Evolutionary conservation across 1,139 yeast genomes (phyloP).

Genomic region (Magnusiomyces magnusii): DNA sequence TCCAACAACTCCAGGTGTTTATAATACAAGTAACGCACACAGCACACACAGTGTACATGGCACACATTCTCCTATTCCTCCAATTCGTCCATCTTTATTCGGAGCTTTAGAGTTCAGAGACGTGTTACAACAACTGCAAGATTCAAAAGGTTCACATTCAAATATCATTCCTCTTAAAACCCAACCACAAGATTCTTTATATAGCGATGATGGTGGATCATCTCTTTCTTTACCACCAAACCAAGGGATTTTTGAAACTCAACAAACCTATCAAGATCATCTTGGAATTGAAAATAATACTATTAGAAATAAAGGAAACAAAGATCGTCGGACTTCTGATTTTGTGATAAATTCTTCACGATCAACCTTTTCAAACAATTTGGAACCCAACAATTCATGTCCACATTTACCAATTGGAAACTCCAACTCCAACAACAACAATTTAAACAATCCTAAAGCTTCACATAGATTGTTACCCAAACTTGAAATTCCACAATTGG

Average conservation of each 20-base stretch:
- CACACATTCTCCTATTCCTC: no score
- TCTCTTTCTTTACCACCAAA: not conserved
- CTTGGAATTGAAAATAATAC: no score
- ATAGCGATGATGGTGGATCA: not conserved
- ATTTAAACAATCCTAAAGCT: no score
- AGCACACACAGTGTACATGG: conserved; percentile 14
- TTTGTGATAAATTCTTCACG: not conserved
- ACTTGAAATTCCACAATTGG: conserved; percentile 15
- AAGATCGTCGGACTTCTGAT: not conserved
- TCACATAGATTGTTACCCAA: not conserved
- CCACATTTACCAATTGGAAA: not conserved
- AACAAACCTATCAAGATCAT: no score
- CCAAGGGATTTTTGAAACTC: no score
- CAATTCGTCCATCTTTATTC: conserved; percentile 40
- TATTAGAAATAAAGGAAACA: no score
- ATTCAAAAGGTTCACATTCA: conserved; percentile 14
- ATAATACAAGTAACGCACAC: no score
- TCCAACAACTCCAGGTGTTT: no score
- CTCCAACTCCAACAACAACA: no score
- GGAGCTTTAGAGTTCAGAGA: conserved; percentile 39
- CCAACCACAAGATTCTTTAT: not conserved
- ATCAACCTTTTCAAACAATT: not conserved
- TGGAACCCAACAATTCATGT: not conserved
- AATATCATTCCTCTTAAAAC: conserved; percentile 9
- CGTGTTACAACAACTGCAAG: conserved; percentile 21